Base-by-base conservation (phyloP, 805 yeast genomes). In the Nakazawaea ishiwadae region DNA sequence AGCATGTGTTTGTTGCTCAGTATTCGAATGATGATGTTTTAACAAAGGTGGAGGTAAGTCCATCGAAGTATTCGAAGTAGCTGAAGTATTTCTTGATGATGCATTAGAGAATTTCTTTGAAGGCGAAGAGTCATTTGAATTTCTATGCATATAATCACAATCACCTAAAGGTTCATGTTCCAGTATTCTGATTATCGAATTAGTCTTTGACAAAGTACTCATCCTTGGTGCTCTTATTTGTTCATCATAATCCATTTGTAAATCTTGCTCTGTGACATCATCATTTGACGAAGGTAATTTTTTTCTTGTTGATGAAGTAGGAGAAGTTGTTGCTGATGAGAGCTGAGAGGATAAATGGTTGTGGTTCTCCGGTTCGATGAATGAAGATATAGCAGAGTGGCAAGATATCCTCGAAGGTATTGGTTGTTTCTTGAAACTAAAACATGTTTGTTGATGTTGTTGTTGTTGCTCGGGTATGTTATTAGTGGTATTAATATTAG, bases 201-300 rank as follows among this genome's bases (percentile, higher is more conserved):
- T 42, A 15, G 40, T 36, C 35, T 37, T 42, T 19, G 40, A 36
- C 11, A 42, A 30, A 10, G 55, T 40, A n/a, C 68, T 62, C 75
- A 73, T 70, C 37, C 78, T 53, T 9, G 80, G 80, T 27, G 78
- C 77, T 44, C 80, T 54, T 37, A 75, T 75, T 49, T 73, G 74
- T 45, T 74, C 77, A 48, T 74, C 75, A 48, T 73, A 74, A 52
- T 74, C 67, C 45, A 68, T 32, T 23, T 37, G 37, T 14, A 23
- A 29, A n/a, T 33, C 39, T 19, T 35, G 31, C 12, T 35, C 36
- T 12, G 36, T 21, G 29, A 10, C 26, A 23, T 23, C 26, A 23
- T 23, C 26, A 23, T 23, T 23, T 10, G 26, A 23, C 10, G 26
- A n/a, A n/a, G n/a, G n/a, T n/a, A n/a, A n/a, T n/a, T n/a, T n/a